A percentile compares a stretch with the other conserved stretches of the same genome.
These are phyloP conservation scores for Pistacia integerrima DNA, from an alignment of 345 rosid genomes.

Conservation along the genomic window DNA sequence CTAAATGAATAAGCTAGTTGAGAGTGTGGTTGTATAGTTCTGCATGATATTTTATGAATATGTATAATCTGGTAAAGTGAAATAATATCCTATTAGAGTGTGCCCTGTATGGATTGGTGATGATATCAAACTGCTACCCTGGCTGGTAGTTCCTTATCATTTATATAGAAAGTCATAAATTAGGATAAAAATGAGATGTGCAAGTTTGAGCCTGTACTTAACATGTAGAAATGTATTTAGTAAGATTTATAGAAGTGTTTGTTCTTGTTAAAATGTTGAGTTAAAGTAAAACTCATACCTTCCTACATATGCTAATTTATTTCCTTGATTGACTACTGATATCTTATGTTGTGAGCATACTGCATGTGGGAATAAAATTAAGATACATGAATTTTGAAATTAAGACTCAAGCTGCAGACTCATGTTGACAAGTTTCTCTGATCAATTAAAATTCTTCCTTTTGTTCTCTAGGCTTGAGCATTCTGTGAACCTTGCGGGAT, in stretches of 20 bases:
- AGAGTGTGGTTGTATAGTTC: neutral
- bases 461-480: conserved; percentile 65
- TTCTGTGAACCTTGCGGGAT: conserved; percentile 64
- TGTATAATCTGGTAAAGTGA: no score
- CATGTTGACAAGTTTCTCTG: neutral
- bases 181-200: no score
- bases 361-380: neutral
- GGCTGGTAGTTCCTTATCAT: no score
- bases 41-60: no score
- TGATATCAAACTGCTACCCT: no score
- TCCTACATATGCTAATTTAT: neutral
- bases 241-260: no score
- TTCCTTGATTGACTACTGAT: neutral
- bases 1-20: conserved; percentile 15
- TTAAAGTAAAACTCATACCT: neutral
- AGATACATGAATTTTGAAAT: neutral
- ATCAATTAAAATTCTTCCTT: conserved; percentile 7
- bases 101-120: no score
- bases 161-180: no score
- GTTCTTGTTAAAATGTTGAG: neutral
- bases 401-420: conserved; percentile 7
- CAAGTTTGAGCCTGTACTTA: no score
- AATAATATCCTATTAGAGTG: no score
- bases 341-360: neutral
- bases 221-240: no score